These are phyloP conservation scores for Naganishia kalamii DNA, from an alignment of 768 basidiomycete genomes.

Conservation along the genomic window DNA sequence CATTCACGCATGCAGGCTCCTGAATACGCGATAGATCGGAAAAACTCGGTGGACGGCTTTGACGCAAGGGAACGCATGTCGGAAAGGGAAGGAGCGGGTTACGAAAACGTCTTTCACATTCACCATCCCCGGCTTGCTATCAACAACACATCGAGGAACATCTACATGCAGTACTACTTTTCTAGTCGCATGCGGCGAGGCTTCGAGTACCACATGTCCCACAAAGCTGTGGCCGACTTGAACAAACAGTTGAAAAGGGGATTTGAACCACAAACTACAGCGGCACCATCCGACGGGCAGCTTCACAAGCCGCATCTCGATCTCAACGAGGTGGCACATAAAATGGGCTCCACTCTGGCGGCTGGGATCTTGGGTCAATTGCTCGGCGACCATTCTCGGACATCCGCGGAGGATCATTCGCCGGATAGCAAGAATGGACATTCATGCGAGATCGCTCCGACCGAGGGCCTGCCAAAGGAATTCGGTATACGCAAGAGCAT, in stretches of 20 bases:
- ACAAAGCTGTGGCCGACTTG: constrained; percentile 15
- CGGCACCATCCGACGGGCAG: background rate
- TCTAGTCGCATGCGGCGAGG: constrained; percentile 68
- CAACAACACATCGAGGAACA: constrained; percentile 69
- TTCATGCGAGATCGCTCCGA: constrained; percentile 18
- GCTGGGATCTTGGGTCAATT: constrained; percentile 1
- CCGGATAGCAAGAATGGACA: background rate
- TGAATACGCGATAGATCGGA: background rate
- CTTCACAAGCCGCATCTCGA: background rate
- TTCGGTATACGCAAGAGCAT: constrained; percentile 55
- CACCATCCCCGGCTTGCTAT: constrained; percentile 77
- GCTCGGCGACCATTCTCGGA: constrained; percentile 3
- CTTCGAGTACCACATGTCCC: constrained; percentile 79
- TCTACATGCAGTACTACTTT: constrained; percentile 82
- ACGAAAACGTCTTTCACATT: constrained; percentile 84
- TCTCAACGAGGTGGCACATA: background rate
- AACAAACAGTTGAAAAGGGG: constrained; percentile 13
- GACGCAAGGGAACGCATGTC: constrained; percentile 28
- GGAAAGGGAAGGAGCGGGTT: constrained; percentile 63
- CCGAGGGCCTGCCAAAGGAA: constrained; percentile 35
- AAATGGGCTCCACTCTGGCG: constrained; percentile 4
- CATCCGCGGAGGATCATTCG: background rate
- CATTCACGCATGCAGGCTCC: constrained; percentile 3
- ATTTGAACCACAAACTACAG: background rate
- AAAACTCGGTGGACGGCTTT: constrained; percentile 11